These are phyloP conservation scores for Penicillium sp. DNA, from an alignment of 2,329 filamentous ascomycete species.

Conservation along the genomic window DNA sequence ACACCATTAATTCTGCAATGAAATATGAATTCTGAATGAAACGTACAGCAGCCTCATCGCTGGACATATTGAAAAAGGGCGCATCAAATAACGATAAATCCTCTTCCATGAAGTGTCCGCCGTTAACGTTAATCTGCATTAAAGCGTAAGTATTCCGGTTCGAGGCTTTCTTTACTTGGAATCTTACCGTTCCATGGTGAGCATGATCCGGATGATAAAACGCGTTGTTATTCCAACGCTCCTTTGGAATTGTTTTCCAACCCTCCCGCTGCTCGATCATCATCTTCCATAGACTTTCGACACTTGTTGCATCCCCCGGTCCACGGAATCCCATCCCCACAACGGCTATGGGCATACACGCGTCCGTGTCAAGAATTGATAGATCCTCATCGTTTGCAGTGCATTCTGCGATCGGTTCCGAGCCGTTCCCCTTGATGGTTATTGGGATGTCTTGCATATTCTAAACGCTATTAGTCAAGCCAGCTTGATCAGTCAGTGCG, in stretches of 20 bases:
- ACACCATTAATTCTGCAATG: background rate
- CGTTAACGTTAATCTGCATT: constrained; percentile 24
- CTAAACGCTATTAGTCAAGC: background rate
- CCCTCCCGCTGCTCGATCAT: constrained; percentile 18
- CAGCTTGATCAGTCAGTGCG: background rate
- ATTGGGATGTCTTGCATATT: background rate
- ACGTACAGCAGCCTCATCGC: constrained; percentile 28
- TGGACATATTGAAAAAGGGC: constrained; percentile 34
- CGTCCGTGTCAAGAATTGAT: background rate
- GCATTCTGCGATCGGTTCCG: background rate
- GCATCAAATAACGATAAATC: constrained; percentile 31
- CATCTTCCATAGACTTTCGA: constrained; percentile 23
- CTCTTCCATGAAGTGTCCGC: constrained; percentile 26
- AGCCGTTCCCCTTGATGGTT: background rate
- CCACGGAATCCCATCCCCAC: constrained; percentile 27
- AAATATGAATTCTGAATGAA: background rate
- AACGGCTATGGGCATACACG: constrained; percentile 23
- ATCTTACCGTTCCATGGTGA: constrained; percentile 24
- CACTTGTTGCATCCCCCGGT: constrained; percentile 20
- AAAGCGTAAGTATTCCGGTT: background rate
- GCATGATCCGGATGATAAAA: constrained; percentile 27
- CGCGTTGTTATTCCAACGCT: constrained; percentile 20
- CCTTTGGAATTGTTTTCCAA: constrained; percentile 19
- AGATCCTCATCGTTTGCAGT: background rate
- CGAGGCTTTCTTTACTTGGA: background rate